Evolutionary conservation across 176 grass and related monocot genomes (phyloP).

Genomic region (Triticum timopheevii): DNA sequence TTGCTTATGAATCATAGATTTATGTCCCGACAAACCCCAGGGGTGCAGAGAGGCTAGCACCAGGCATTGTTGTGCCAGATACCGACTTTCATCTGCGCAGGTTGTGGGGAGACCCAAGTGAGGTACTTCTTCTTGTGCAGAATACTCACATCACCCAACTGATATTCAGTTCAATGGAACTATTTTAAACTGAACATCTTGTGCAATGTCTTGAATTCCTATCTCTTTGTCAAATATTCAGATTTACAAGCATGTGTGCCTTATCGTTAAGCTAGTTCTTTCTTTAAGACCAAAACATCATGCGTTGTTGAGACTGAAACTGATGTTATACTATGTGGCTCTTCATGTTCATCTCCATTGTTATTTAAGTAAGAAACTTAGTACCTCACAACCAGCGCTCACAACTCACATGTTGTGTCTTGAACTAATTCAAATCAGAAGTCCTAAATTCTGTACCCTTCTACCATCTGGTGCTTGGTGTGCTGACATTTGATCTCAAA

Average conservation of each 20-base stretch:
- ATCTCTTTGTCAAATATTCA: neutral
- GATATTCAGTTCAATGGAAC: neutral
- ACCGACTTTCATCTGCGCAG: constrained; percentile 70
- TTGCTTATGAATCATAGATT: constrained; percentile 31
- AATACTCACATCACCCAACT: neutral
- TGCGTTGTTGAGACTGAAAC: neutral
- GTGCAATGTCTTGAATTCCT: neutral
- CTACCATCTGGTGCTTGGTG: neutral
- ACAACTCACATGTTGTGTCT: neutral
- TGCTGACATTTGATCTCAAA: constrained; percentile 36
- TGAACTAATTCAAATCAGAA: neutral
- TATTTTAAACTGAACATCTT: neutral
- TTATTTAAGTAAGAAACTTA: neutral
- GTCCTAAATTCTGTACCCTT: neutral
- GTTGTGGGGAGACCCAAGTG: constrained; percentile 69
- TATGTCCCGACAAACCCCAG: constrained; percentile 69
- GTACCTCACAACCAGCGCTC: neutral
- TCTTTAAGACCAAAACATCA: constrained; percentile 1
- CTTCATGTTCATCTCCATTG: neutral
- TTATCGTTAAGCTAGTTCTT: neutral
- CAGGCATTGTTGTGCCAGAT: constrained; percentile 55
- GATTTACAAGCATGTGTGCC: neutral
- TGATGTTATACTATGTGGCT: neutral
- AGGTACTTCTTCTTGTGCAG: constrained; percentile 44
- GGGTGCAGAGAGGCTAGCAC: constrained; percentile 65